phyloP scores from a whole-genome alignment of 306 rosid genomes.

The Vigna angularis region DNA sequence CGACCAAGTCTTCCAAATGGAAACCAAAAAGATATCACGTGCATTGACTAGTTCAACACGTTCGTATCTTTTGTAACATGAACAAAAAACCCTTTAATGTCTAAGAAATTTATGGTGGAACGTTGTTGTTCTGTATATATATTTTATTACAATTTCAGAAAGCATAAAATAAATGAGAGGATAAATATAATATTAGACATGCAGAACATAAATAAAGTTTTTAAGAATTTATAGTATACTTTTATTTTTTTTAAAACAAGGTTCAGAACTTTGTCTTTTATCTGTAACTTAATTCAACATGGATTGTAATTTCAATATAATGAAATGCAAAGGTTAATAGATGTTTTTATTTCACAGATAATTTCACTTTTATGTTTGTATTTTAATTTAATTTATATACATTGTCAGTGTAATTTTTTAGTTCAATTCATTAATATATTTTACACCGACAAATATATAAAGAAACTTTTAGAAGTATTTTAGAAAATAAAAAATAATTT shows the following conservation, averaged over 20 bases:
- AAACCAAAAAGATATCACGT: slow-evolving; percentile 22
- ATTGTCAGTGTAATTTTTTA: not conserved
- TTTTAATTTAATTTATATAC: not conserved
- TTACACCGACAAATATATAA: not conserved
- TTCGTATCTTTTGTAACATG: not conserved
- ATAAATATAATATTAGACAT: not conserved
- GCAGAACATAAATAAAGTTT: not conserved
- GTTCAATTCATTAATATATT: not conserved
- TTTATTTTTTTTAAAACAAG: not conserved
- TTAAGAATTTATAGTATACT: not conserved
- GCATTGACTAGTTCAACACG: slow-evolving; percentile 48
- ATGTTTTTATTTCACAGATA: not conserved
- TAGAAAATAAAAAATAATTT: too few species aligned
- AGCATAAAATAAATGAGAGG: not conserved
- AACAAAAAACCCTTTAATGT: not conserved
- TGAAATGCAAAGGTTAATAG: not conserved
- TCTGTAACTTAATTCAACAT: not conserved
- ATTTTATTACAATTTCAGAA: not conserved
- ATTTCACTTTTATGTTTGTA: not conserved
- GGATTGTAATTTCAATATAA: not conserved
- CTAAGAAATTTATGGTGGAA: slow-evolving; percentile 30
- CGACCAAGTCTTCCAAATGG: slow-evolving; percentile 7
- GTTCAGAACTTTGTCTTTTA: not conserved
- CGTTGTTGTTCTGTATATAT: not conserved
- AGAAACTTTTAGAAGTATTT: too few species aligned